Conservation (phyloP, 306 rosid species). For the Sphenostylis stenocarpa region DNA sequence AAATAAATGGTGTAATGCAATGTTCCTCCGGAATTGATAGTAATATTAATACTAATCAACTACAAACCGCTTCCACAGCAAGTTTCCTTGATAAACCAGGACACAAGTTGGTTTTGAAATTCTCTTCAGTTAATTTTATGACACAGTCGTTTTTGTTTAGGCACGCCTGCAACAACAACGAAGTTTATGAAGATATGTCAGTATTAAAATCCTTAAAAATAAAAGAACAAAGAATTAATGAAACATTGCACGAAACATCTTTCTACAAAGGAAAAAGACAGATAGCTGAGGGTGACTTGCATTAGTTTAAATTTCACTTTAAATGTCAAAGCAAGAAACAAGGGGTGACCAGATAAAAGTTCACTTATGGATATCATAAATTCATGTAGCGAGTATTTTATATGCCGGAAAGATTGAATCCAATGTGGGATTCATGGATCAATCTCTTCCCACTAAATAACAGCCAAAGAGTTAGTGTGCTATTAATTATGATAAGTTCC, state of each 20-base stretch:
- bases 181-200: background rate
- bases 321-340: background rate
- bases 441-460: background rate
- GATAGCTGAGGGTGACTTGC: background rate
- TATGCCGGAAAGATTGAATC: too few species aligned
- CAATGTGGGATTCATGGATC: too few species aligned
- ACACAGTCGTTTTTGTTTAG: slow-evolving; percentile 63
- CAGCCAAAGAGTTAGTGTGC: background rate
- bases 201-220: background rate
- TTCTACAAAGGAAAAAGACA: background rate
- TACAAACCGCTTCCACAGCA: slow-evolving; percentile 78
- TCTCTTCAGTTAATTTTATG: slow-evolving; percentile 55
- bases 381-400: background rate
- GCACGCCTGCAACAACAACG: slow-evolving; percentile 58
- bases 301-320: background rate
- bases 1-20: slow-evolving; percentile 24
- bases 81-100: slow-evolving; percentile 57
- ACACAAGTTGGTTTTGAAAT: slow-evolving; percentile 54
- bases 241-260: background rate
- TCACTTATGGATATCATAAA: background rate
- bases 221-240: background rate
- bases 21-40: background rate
- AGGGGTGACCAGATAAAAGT: background rate
- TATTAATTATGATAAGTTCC: background rate
- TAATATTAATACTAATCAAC: slow-evolving; percentile 37